Base-by-base conservation (phyloP, 768 basidiomycete species). In the Serendipita sp. region DNA sequence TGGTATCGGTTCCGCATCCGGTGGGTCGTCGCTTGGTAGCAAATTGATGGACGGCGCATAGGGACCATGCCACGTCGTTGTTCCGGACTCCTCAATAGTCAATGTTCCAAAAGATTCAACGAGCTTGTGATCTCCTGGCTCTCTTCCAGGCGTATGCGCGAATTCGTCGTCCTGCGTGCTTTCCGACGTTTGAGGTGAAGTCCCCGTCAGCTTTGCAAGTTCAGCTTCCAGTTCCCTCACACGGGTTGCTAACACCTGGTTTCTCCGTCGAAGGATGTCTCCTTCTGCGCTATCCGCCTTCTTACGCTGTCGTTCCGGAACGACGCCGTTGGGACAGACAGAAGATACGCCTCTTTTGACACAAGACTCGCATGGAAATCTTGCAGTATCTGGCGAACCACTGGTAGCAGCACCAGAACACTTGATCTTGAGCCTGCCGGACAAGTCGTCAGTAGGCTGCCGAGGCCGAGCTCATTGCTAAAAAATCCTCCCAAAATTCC, bases 271-370 rank as follows among this genome's bases (percentile, higher is more conserved):
- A 33, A 58, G 53, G 31, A 58, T 58, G n/a, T 58, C 53, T 17
- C 24, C 22, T 1, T 58, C 53, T 22, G 22, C 53, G 2, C 22
- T 24, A 3, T 58, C 53, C 9, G 20, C 20, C 31, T 58, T 58
- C 31, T n/a, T 33, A 24, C 53, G 53, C n/a, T 26, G 24, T 24
- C 53, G 53, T 58, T 33, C 53, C 17, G 22, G 22, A n/a, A 58
- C 31, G 53, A 58, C 53, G 31, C 53, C 53, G 2, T 58, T 58
- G n/a, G 53, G 53, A 58, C 53, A 58, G 11, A 58, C 31, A 17
- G 53, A 58, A 17, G n/a, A 20, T 22, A 58, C 53, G 1, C 53
- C 53, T 28, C 53, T 11, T 58, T 58, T 58, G 17, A 58, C n/a
- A 33, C 53, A 58, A 31, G 53, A 58, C 31, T 20, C 30, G 30